Conservation (phyloP, 441 rosid species). For the Arabidopsis hybrid region DNA sequence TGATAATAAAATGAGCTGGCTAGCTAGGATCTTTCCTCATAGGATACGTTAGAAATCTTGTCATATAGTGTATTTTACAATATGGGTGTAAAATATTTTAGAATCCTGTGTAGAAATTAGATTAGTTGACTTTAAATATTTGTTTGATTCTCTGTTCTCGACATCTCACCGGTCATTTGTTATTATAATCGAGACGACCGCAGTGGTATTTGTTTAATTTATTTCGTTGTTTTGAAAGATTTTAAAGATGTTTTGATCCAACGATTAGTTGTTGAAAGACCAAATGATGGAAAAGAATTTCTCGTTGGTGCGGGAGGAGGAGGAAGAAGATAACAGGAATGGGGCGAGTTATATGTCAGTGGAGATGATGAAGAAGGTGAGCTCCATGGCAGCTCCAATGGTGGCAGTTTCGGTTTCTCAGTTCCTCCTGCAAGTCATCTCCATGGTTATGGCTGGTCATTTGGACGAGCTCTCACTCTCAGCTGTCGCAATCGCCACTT, state of each 20-base stretch:
- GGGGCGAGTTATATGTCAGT: no score
- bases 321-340: conserved; percentile 20
- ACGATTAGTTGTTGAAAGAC: neutral
- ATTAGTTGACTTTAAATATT: neutral
- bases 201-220: neutral
- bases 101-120: neutral
- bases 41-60: conserved; percentile 17
- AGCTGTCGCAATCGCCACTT: no score
- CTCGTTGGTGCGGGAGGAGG: conserved; percentile 26
- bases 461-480: no score
- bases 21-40: conserved; percentile 8
- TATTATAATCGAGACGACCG: neutral
- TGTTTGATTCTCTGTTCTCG: neutral
- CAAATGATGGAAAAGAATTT: conserved; percentile 31
- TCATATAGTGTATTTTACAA: neutral
- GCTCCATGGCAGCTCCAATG: no score
- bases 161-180: neutral
- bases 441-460: no score
- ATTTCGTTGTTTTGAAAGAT: neutral
- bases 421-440: no score
- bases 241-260: neutral
- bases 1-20: conserved; percentile 20
- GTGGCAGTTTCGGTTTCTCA: no score
- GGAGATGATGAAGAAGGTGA: no score
- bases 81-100: neutral